Evolutionary conservation across 192 early-diverging fungal genomes (phyloP), one percentile per base, ranked within the genome.

Genomic region (Gryganskiella cystojenkinii): DNA sequence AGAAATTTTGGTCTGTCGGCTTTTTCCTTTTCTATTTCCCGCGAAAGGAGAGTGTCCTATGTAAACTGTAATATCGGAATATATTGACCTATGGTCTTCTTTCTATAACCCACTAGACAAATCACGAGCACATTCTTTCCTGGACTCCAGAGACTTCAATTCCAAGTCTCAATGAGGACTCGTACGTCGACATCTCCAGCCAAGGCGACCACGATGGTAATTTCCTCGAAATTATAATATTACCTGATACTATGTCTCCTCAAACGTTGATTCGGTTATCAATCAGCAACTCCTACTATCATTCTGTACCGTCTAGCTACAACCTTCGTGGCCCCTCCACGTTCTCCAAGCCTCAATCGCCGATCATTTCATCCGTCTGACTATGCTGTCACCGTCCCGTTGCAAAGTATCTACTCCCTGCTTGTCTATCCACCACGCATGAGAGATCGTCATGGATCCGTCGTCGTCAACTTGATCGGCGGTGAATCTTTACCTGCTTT

Each of bases 61-160:
- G 7, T 14, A 0, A 31, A 54, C 27, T 30, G 22, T 33, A 42
- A 3, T 3, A 1, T 6, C 17, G 30, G 8, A 30, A 17, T 42
- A 19, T 22, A 24, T 11, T 40, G 10, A 27, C 50, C 30, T n/a
- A 13, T 8, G 31, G 28, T 28, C 22, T 37, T 31, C 15, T 44
- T 43, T 15, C n/a, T n/a, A n/a, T n/a, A n/a, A n/a, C n/a, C n/a
- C n/a, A n/a, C n/a, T 44, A 80, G 66, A 57, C 53, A 4, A 58
- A 76, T 34, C 57, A 71, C 54, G 85, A 89, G 43, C 85, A 89
- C 76, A 86, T 90, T 54, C 69, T 93, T 17, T 87, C 89, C 3
- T 93, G 91, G 91, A 90, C 88, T 10, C 91, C 91, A 19, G 91
- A 93, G 60, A 82, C 88, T 0, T 73, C 83, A 51, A 83, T 91